A percentile compares a stretch with the other conserved stretches of the same genome.
Conservation (phyloP, 495 filamentous ascomycete species). For the Jackrogersella multiformis region DNA sequence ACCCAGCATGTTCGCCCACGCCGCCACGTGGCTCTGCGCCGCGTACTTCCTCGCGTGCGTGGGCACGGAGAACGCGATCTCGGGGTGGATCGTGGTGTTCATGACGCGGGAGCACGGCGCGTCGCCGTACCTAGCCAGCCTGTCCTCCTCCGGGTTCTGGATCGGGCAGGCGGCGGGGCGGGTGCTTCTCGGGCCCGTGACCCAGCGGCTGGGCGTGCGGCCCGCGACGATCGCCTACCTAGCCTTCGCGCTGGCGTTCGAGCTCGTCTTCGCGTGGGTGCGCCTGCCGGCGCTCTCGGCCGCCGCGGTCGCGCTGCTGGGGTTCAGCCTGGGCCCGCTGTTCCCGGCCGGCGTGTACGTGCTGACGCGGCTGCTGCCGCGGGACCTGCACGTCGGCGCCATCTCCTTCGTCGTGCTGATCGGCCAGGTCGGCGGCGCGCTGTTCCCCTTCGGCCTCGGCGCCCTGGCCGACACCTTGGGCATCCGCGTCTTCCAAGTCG, state of each 20-base stretch:
- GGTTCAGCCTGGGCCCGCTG: slow-evolving; percentile 72
- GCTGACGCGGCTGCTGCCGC: slow-evolving; percentile 71
- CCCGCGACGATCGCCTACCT: slow-evolving; percentile 57
- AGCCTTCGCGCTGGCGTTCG: slow-evolving; percentile 64
- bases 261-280: slow-evolving; percentile 73
- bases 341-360: slow-evolving; percentile 73
- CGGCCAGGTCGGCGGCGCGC: slow-evolving; percentile 71
- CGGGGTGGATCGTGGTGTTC: slow-evolving; percentile 80
- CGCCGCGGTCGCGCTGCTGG: slow-evolving; percentile 69
- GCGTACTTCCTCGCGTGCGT: slow-evolving; percentile 74
- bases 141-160: slow-evolving; percentile 79
- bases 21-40: slow-evolving; percentile 71
- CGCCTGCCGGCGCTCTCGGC: slow-evolving; percentile 68
- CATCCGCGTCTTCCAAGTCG: slow-evolving; percentile 71
- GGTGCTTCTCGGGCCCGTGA: slow-evolving; percentile 66
- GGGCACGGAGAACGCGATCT: slow-evolving; percentile 74
- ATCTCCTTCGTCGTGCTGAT: slow-evolving; percentile 76
- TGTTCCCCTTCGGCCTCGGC: slow-evolving; percentile 77
- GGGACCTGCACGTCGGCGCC: slow-evolving; percentile 71
- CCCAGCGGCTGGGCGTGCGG: slow-evolving; percentile 68
- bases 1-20: slow-evolving; percentile 17
- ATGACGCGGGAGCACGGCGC: slow-evolving; percentile 71
- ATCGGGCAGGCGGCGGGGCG: slow-evolving; percentile 72
- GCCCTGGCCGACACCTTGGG: slow-evolving; percentile 76
- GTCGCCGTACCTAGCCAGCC: slow-evolving; percentile 68